These are phyloP conservation scores for Letharia lupina DNA, from an alignment of 495 filamentous ascomycete species.

Conservation along the genomic window DNA sequence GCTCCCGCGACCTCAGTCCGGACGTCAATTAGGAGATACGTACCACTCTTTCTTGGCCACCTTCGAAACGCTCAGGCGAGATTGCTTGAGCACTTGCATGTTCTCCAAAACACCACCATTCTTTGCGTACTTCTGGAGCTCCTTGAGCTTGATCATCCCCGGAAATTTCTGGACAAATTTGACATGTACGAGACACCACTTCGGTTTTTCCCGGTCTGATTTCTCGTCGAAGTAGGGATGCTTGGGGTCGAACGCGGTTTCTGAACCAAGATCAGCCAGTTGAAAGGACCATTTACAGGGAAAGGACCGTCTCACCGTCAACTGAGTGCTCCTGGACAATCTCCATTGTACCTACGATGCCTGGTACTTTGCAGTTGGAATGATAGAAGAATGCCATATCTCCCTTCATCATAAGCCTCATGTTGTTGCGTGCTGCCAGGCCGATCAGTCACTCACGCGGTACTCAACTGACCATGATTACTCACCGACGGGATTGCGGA, in stretches of 20 bases:
- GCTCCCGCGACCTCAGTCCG: not conserved
- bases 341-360: conserved; percentile 89
- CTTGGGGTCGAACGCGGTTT: conserved; percentile 67
- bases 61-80: conserved; percentile 73
- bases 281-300: not conserved
- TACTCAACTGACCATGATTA: not conserved
- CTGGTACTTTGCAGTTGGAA: conserved; percentile 86
- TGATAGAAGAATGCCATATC: conserved; percentile 97
- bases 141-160: conserved; percentile 61
- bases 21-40: not conserved
- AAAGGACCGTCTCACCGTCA: conserved; percentile 50
- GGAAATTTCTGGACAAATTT: conserved; percentile 72
- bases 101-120: conserved; percentile 58
- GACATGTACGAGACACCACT: conserved; percentile 86
- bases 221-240: conserved; percentile 80
- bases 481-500: conserved; percentile 50
- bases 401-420: conserved; percentile 82
- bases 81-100: conserved; percentile 75
- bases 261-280: conserved; percentile 34
- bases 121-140: conserved; percentile 56
- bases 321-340: conserved; percentile 73
- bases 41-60: conserved; percentile 62
- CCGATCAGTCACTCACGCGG: not conserved
- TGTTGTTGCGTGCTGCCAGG: conserved; percentile 64
- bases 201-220: conserved; percentile 62